These are phyloP conservation scores for Daucus carota DNA, from an alignment of 129 eudicot species.

Conservation along the genomic window DH1_v3.0 NC_030381.2:1919001-1919500, in stretches of 20 bases:
- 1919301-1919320: conserved; percentile 11
- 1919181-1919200: conserved; percentile 5
- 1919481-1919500: no score
- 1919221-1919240: not conserved
- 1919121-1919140: no score
- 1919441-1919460: no score
- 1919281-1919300: not conserved
- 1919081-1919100: conserved; percentile 14
- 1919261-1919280: not conserved
- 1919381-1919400: no score
- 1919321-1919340: no score
- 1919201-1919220: not conserved
- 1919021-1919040: conserved; percentile 63
- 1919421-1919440: no score
- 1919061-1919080: conserved; percentile 19
- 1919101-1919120: conserved; percentile 29
- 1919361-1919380: no score
- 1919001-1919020: conserved; percentile 21
- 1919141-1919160: no score
- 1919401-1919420: no score
- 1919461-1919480: no score
- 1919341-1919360: no score
- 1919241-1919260: conserved; percentile 14
- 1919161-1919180: no score
- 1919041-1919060: conserved; percentile 42